phyloP scores from a whole-genome alignment of 441 rosid species.

The Daphne laureola region DNA sequence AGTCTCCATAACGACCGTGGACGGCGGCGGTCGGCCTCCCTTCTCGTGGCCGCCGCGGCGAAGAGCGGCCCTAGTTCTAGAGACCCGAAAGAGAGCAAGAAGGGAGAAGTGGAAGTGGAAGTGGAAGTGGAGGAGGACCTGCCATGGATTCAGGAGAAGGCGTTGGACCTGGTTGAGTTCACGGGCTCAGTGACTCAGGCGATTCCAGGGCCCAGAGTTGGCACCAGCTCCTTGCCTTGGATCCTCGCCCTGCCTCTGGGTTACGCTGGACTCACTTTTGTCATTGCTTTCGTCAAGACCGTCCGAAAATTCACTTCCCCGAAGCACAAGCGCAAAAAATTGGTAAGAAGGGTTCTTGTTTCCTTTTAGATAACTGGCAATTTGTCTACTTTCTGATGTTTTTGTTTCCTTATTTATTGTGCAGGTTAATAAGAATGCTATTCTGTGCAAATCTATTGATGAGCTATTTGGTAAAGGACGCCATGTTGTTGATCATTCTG shows the following conservation, averaged over 20 bases:
- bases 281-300: constrained; percentile 72
- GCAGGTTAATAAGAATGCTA: constrained; percentile 81
- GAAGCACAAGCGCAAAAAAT: constrained; percentile 49
- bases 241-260: constrained; percentile 81
- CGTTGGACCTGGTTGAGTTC: constrained; percentile 85
- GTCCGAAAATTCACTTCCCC: constrained; percentile 74
- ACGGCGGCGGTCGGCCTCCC: constrained; percentile 13
- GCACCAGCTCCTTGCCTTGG: constrained; percentile 87
- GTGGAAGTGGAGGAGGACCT: constrained; percentile 80
- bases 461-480: constrained; percentile 53
- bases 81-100: constrained; percentile 15
- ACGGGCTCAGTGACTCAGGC: constrained; percentile 94
- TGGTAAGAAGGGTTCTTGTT: constrained; percentile 33
- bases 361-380: background rate
- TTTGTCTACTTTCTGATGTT: background rate
- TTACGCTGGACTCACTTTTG: constrained; percentile 65
- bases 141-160: constrained; percentile 93
- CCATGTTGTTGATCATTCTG: constrained; percentile 39
- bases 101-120: constrained; percentile 29
- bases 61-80: constrained; percentile 22
- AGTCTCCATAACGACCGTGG: constrained; percentile 7
- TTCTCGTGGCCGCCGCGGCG: constrained; percentile 22
- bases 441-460: constrained; percentile 65
- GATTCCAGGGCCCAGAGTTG: constrained; percentile 92
- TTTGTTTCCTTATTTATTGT: constrained; percentile 11